A percentile compares a stretch with the other conserved stretches of the same genome.
Conservation (phyloP, 148 eudicot genomes). For the Amaranthus cruentus region DNA sequence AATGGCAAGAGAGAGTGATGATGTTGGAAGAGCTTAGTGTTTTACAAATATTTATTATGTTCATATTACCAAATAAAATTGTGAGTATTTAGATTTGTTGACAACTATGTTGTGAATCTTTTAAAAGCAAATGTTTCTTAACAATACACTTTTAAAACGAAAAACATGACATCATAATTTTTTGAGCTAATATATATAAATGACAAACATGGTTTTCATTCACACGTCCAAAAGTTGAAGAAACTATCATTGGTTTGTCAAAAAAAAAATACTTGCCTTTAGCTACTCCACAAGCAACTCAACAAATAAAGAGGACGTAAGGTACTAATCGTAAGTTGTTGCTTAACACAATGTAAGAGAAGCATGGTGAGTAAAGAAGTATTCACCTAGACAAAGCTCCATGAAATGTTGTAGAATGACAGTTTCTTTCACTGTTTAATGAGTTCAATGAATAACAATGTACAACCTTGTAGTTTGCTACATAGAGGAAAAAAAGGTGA, state of each 20-base stretch:
- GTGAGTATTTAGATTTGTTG: background rate
- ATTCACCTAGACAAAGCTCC: constrained; percentile 75
- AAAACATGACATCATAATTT: background rate
- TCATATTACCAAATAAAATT: background rate
- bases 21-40: background rate
- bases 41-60: background rate
- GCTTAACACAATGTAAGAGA: background rate
- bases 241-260: background rate
- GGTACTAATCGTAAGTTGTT: background rate
- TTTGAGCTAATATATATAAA: constrained; percentile 2
- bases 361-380: background rate
- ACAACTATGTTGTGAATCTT: background rate
- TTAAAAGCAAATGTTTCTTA: background rate
- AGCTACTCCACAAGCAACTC: background rate
- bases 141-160: too few species aligned
- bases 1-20: background rate
- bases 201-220: too few species aligned
- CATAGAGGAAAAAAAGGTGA: constrained; percentile 15
- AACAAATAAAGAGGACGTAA: background rate
- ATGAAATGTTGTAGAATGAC: constrained; percentile 67
- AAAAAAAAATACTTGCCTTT: background rate
- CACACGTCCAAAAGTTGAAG: background rate
- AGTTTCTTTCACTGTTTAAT: constrained; percentile 78
- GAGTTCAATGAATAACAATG: constrained; percentile 70
- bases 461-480: constrained; percentile 95